A percentile compares a stretch with the other conserved stretches of the same genome.
Evolutionary conservation across 2,329 filamentous ascomycete species (phyloP).

Genomic region (Scedosporium aurantiacum): DNA sequence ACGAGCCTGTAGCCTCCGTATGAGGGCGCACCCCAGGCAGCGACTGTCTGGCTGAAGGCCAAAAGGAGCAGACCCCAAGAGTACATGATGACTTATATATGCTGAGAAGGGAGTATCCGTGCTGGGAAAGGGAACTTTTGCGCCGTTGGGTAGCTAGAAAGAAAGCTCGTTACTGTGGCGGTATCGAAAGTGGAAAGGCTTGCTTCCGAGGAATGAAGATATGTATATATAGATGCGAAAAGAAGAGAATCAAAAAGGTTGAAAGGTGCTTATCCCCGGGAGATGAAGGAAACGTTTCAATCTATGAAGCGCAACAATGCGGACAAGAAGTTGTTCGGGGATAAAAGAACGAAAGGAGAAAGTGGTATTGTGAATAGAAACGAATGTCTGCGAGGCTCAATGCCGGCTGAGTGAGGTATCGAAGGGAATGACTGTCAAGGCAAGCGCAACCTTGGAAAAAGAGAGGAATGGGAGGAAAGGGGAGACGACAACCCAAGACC

Average conservation of each 20-base stretch:
- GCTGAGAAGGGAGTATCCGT: not conserved
- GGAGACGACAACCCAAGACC: not conserved
- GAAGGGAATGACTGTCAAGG: not conserved
- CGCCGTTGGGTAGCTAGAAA: not conserved
- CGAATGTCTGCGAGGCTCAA: not conserved
- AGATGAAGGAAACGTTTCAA: not conserved
- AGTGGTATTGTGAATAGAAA: not conserved
- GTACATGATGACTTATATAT: not conserved
- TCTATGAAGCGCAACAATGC: not conserved
- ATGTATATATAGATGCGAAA: not conserved
- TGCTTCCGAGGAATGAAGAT: not conserved
- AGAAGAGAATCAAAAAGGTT: not conserved
- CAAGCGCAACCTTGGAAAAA: not conserved
- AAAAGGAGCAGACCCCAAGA: slow-evolving; percentile 13
- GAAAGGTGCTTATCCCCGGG: not conserved
- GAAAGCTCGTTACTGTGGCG: not conserved
- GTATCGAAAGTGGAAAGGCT: not conserved
- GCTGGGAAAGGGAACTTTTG: not conserved
- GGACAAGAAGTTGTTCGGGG: not conserved
- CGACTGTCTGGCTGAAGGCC: slow-evolving; percentile 18
- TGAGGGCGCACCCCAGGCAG: slow-evolving; percentile 24
- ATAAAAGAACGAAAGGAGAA: not conserved
- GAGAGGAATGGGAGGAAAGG: not conserved
- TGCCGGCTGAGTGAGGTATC: not conserved
- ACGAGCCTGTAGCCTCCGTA: slow-evolving; percentile 27